Percentiles rank a stretch among this genome's conserved stretches.
phyloP scores from a whole-genome alignment of 75 land plant genomes.

The Gnetum montanum region DNA sequence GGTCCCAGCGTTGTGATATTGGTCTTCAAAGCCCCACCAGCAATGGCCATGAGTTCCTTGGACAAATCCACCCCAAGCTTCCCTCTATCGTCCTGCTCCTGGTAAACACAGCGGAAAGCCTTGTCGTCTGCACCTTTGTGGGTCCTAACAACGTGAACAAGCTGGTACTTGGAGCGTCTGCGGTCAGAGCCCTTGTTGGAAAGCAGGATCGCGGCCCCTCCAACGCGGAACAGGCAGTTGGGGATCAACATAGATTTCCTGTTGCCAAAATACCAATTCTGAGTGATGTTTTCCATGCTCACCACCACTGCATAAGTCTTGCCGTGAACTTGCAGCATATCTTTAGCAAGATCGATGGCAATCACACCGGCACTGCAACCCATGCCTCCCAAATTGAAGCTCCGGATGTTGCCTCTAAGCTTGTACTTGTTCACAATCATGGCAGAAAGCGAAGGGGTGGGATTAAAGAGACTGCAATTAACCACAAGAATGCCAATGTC shows the following conservation, averaged over 20 bases:
- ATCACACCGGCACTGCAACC: conserved; percentile 74
- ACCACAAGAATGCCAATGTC: conserved; percentile 50
- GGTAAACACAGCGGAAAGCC: conserved; percentile 59
- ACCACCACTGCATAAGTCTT: conserved; percentile 61
- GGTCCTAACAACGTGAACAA: conserved; percentile 48
- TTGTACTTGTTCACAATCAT: conserved; percentile 68
- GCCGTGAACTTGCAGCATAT: conserved; percentile 58
- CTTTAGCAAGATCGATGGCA: conserved; percentile 58
- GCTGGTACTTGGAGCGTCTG: conserved; percentile 38
- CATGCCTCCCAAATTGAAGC: conserved; percentile 67
- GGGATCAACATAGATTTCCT: conserved; percentile 54
- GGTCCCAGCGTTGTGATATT: conserved; percentile 60
- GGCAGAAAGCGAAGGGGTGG: conserved; percentile 63
- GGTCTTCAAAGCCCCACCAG: conserved; percentile 49
- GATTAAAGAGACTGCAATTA: conserved; percentile 64
- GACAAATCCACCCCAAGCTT: conserved; percentile 50
- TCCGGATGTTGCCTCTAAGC: conserved; percentile 50
- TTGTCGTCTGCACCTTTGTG: conserved; percentile 58
- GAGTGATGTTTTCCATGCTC: conserved; percentile 75
- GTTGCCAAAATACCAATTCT: conserved; percentile 78
- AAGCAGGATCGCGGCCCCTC: conserved; percentile 49
- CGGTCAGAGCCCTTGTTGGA: conserved; percentile 31
- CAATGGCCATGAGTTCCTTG: conserved; percentile 68
- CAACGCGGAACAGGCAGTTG: conserved; percentile 62
- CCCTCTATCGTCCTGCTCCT: conserved; percentile 46